These are phyloP conservation scores for Ehretia macrophylla DNA, from an alignment of 257 asterid species.

Conservation along the genomic window DNA sequence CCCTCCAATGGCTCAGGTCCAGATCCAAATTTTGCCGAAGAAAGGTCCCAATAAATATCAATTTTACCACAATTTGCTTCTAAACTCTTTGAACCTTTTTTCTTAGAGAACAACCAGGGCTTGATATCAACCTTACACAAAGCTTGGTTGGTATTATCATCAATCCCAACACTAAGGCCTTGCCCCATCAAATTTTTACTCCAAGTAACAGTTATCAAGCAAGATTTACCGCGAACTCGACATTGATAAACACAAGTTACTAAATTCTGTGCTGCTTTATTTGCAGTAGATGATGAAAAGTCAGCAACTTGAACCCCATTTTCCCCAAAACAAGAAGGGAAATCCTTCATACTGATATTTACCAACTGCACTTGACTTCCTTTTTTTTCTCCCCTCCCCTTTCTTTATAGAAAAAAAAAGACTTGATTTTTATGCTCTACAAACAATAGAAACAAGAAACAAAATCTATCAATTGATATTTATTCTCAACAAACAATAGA, in stretches of 20 bases:
- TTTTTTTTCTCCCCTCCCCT: not conserved
- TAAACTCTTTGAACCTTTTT: slow-evolving; percentile 44
- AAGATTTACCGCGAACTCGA: slow-evolving; percentile 35
- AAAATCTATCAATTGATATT: not conserved
- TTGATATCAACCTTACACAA: slow-evolving; percentile 45
- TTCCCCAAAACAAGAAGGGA: slow-evolving; percentile 57
- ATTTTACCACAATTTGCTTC: slow-evolving; percentile 36
- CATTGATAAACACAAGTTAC: slow-evolving; percentile 38
- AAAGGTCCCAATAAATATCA: slow-evolving; percentile 43
- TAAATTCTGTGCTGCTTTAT: slow-evolving; percentile 40
- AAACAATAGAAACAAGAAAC: slow-evolving; percentile 1
- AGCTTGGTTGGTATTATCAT: slow-evolving; percentile 34
- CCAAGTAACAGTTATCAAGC: slow-evolving; percentile 38
- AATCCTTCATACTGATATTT: slow-evolving; percentile 32
- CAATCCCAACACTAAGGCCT: slow-evolving; percentile 42
- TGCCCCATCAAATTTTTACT: slow-evolving; percentile 52
- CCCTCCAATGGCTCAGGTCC: slow-evolving; percentile 47
- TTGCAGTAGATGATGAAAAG: slow-evolving; percentile 35
- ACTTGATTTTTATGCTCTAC: slow-evolving; percentile 11
- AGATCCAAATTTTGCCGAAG: slow-evolving; percentile 42
- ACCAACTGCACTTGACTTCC: slow-evolving; percentile 2
- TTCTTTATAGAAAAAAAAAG: slow-evolving; percentile 13
- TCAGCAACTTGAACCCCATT: slow-evolving; percentile 57
- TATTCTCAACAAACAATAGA: no score
- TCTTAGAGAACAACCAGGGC: slow-evolving; percentile 48